phyloP scores from a whole-genome alignment of 1,284 basidiomycete species.

The Melampsora larici-populina region DNA sequence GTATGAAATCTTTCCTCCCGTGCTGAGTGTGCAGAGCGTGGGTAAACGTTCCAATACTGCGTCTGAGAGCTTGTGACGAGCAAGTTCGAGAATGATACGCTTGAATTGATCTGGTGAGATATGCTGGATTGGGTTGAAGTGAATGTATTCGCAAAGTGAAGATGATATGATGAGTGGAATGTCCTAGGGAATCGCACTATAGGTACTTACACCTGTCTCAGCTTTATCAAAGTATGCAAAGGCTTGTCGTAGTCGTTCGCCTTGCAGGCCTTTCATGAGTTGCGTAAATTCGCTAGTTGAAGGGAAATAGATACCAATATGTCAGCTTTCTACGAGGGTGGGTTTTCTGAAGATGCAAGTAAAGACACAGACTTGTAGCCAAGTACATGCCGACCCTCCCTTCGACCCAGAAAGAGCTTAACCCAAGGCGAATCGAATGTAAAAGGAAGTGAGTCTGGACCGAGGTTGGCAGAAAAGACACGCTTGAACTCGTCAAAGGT shows the following conservation, averaged over 20 bases:
- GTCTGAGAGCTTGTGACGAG: slow-evolving; percentile 90
- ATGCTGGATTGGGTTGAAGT: slow-evolving; percentile 65
- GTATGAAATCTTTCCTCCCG: slow-evolving; percentile 84
- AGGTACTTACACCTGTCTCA: slow-evolving; percentile 31
- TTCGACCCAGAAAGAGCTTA: slow-evolving; percentile 85
- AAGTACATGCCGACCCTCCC: slow-evolving; percentile 75
- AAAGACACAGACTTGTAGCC: slow-evolving; percentile 66
- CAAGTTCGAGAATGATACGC: slow-evolving; percentile 87
- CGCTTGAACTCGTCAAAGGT: slow-evolving; percentile 88
- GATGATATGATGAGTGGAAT: background rate
- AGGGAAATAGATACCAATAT: slow-evolving; percentile 55
- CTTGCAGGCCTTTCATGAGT: slow-evolving; percentile 93
- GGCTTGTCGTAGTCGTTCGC: slow-evolving; percentile 86
- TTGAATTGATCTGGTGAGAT: slow-evolving; percentile 89
- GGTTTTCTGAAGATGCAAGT: no score
- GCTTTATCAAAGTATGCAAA: slow-evolving; percentile 79
- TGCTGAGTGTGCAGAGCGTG: slow-evolving; percentile 77
- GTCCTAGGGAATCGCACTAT: background rate
- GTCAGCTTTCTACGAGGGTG: slow-evolving; percentile 42
- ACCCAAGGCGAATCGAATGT: slow-evolving; percentile 94
- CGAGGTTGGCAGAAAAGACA: slow-evolving; percentile 76
- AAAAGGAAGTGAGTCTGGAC: slow-evolving; percentile 79
- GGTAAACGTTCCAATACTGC: slow-evolving; percentile 82
- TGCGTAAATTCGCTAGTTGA: slow-evolving; percentile 82
- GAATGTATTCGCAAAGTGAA: background rate